Evolutionary conservation across 306 rosid species (phyloP), one percentile per base, ranked within the genome.

Genomic region (Astragalus glycyphyllos): DNA sequence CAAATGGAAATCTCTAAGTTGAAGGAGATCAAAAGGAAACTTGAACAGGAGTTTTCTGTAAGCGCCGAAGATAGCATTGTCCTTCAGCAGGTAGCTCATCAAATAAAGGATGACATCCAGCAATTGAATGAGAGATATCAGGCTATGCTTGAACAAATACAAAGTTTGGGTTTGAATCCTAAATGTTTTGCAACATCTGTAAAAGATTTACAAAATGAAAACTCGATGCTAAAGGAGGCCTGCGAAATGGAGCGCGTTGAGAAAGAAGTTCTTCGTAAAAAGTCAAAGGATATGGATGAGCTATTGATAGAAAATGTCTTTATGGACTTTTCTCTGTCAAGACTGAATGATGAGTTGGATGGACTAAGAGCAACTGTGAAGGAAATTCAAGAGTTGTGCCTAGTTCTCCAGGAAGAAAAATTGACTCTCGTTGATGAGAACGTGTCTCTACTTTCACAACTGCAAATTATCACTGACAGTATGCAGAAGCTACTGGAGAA

Each of bases 1-100:
- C 92, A 90, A 77, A 83, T 67, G 58, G 97, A 94, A 77, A 80
- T 90, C 68, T 86, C 84, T 41, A 81, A 82, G 83, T 82, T 94
- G 82, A 94, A 86, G 90, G 89, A 78, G 76, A 86, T 94, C 78
- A 94, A 90, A 63, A 89, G 89, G 63, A 94, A 89, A 71, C 92
- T 94, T 45, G 98, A 89, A 71, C 82, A 54, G 11, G 92, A 88
- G 63, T 86, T 94, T 67, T 46, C 69, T 9, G 44, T 69, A 44
- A 88, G 84, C 37, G 60, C 83, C 67, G 92, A 83, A 57, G 87
- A 94, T 69, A 87, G 87, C 80, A 80, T 79, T 67, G 50, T 75
- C 49, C 87, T 90, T 49, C 95, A 82, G 77, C 76, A 44, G 40
- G 92, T 88, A 72, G 82, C 87, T 58, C 69, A 17, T 42, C 87